Evolutionary conservation across 805 yeast species (phyloP).

Genomic region (Kurtzmaniella cleridarum): DNA sequence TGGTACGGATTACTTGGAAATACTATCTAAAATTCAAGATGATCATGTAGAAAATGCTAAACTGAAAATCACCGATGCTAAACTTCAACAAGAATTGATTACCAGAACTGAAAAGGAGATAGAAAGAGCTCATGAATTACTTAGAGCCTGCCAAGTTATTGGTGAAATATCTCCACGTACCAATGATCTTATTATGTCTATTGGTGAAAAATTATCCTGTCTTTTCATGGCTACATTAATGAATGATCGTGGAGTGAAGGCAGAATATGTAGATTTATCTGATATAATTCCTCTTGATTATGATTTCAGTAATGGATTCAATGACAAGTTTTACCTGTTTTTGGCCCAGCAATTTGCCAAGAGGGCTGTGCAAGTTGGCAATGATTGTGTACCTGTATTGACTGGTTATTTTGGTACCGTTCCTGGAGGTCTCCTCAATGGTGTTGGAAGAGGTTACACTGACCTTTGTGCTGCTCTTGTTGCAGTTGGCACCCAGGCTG

Average conservation of each 20-base stretch:
- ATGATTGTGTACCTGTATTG: conserved; percentile 69
- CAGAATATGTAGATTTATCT: conserved; percentile 76
- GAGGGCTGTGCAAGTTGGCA: conserved; percentile 38
- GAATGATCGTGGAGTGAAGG: conserved; percentile 74
- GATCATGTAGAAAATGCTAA: conserved; percentile 80
- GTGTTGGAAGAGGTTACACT: conserved; percentile 97
- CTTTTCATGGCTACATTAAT: conserved; percentile 80
- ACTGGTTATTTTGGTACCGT: conserved; percentile 94
- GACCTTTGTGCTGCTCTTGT: conserved; percentile 95
- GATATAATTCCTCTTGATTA: conserved; percentile 61
- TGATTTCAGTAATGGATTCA: conserved; percentile 55
- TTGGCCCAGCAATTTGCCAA: conserved; percentile 50
- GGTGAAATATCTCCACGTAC: conserved; percentile 91
- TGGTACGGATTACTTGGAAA: conserved; percentile 50
- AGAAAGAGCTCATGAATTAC: conserved; percentile 57
- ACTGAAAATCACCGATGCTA: conserved; percentile 38
- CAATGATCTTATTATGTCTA: conserved; percentile 81
- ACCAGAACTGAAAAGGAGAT: conserved; percentile 61
- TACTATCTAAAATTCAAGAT: conserved; percentile 62
- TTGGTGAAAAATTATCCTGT: conserved; percentile 92
- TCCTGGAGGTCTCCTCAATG: conserved; percentile 91
- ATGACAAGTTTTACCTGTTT: conserved; percentile 56
- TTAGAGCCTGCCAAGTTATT: conserved; percentile 84
- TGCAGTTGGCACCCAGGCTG: conserved; percentile 89
- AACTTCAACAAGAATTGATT: conserved; percentile 49